These are phyloP conservation scores for Blastocystis sp. DNA, from an alignment of 352 stramenopile genomes.

Conservation along the genomic window DNA sequence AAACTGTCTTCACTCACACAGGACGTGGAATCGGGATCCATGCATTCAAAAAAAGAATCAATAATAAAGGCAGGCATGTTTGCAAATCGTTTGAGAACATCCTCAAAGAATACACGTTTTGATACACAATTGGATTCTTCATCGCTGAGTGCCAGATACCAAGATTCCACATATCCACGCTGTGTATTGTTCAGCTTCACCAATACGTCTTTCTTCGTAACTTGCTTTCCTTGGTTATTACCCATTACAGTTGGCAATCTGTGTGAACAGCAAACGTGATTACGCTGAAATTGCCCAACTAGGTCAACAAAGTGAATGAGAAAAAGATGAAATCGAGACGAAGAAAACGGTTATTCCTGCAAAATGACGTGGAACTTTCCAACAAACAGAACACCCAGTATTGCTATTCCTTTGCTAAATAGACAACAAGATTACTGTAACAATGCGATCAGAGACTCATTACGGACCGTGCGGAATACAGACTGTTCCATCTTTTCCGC, in stretches of 20 bases:
- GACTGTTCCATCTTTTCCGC: constrained; percentile 27
- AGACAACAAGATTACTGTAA: background rate
- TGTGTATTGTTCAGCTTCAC: constrained; percentile 20
- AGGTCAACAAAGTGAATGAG: background rate
- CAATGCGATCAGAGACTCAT: background rate
- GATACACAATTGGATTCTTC: background rate
- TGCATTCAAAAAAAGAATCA: constrained; percentile 15
- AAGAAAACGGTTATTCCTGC: background rate
- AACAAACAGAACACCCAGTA: background rate
- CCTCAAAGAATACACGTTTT: constrained; percentile 28
- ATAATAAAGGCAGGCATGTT: constrained; percentile 37
- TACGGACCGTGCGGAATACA: constrained; percentile 31
- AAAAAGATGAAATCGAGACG: background rate
- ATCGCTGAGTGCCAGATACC: background rate
- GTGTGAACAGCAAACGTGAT: no score
- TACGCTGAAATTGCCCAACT: no score
- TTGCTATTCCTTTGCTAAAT: background rate
- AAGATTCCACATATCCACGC: constrained; percentile 9
- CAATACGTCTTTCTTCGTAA: constrained; percentile 30
- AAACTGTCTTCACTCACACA: constrained; percentile 36
- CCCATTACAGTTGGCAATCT: background rate
- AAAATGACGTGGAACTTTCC: background rate
- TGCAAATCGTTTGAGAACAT: constrained; percentile 37
- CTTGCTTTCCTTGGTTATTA: constrained; percentile 49
- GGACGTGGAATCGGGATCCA: constrained; percentile 34